Evolutionary conservation across 2,329 filamentous ascomycete species (phyloP).

Genomic region (Alternaria incomplexa): DNA sequence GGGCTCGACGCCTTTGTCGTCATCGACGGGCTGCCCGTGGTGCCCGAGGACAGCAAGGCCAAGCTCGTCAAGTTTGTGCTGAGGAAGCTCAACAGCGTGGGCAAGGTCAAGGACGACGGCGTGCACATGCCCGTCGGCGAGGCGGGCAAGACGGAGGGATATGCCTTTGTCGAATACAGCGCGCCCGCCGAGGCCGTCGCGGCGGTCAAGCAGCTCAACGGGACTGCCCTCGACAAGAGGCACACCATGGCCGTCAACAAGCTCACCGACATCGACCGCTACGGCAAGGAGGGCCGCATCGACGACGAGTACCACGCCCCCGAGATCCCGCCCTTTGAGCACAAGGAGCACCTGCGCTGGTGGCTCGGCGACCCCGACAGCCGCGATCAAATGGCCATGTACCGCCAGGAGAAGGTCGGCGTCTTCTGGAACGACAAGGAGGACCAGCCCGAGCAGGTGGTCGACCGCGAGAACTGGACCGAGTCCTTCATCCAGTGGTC

Average conservation of each 20-base stretch:
- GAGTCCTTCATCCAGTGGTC: slow-evolving; percentile 99
- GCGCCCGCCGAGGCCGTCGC: slow-evolving; percentile 87
- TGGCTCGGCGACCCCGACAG: slow-evolving; percentile 90
- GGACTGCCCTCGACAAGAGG: slow-evolving; percentile 90
- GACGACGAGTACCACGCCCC: slow-evolving; percentile 89
- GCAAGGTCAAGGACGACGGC: slow-evolving; percentile 82
- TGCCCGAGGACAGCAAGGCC: slow-evolving; percentile 87
- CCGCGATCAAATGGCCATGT: slow-evolving; percentile 95
- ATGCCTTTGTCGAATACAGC: slow-evolving; percentile 96
- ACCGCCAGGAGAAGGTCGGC: slow-evolving; percentile 86
- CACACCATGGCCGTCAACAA: slow-evolving; percentile 97
- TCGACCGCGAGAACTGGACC: slow-evolving; percentile 95
- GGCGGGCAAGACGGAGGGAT: slow-evolving; percentile 84
- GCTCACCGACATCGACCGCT: slow-evolving; percentile 95
- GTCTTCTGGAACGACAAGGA: slow-evolving; percentile 99
- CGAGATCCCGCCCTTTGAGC: slow-evolving; percentile 80
- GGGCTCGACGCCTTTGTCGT: slow-evolving; percentile 97
- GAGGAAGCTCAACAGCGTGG: slow-evolving; percentile 87
- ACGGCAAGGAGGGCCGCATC: slow-evolving; percentile 89
- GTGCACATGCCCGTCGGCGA: slow-evolving; percentile 95
- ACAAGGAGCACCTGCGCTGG: slow-evolving; percentile 93
- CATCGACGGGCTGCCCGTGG: slow-evolving; percentile 88
- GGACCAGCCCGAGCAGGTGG: slow-evolving; percentile 83
- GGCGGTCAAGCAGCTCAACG: slow-evolving; percentile 87
- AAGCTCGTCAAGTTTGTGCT: slow-evolving; percentile 96